Percentiles rank a stretch among this genome's conserved stretches.
Evolutionary conservation across 495 filamentous ascomycete species (phyloP).

Genomic region (Talaromyces nanjingensis): DNA sequence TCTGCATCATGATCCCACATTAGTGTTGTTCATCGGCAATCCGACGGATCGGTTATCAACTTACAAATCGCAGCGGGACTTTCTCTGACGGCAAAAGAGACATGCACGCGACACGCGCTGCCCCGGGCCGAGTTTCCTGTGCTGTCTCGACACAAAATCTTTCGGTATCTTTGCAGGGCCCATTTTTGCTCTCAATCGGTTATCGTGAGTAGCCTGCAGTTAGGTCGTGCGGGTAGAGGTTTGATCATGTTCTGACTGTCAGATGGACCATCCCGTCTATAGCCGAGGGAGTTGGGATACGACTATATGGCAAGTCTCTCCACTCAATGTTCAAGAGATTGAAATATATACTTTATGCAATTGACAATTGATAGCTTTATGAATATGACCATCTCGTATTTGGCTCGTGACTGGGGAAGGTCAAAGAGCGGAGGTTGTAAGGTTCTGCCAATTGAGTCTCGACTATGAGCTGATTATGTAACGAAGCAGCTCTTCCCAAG

Average conservation of each 20-base stretch:
- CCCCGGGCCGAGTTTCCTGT: conserved; percentile 8
- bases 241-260: not conserved
- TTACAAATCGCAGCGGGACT: conserved; percentile 59
- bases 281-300: not conserved
- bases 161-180: not conserved
- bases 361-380: not conserved
- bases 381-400: not conserved
- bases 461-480: not conserved
- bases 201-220: not conserved
- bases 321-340: not conserved
- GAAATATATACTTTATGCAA: not conserved
- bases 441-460: not conserved
- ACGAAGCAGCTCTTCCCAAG: not conserved
- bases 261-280: not conserved
- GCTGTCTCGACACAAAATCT: not conserved
- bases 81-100: conserved; percentile 55
- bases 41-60: conserved; percentile 14
- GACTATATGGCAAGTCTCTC: not conserved
- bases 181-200: not conserved
- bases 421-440: not conserved
- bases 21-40: not conserved
- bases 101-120: conserved; percentile 56
- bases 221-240: not conserved
- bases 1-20: conserved; percentile 16
- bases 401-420: not conserved